Conservation (phyloP, 2,329 filamentous ascomycete genomes). For the Botrytis fabae region DNA sequence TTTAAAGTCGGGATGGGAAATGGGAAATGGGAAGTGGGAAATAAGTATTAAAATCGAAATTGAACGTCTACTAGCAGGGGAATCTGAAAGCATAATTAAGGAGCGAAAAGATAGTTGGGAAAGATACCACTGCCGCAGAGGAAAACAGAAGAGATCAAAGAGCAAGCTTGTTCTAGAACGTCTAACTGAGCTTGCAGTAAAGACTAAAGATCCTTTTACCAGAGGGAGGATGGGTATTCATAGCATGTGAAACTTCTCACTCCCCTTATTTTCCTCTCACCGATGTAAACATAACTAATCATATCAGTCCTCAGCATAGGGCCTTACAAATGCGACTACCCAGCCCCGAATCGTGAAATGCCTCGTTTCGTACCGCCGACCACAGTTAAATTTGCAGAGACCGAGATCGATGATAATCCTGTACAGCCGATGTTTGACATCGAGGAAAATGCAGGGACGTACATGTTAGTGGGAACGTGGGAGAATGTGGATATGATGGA, state of each 20-base stretch:
- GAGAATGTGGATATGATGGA: neutral
- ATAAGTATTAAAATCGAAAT: no score
- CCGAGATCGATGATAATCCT: neutral
- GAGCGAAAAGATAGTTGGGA: neutral
- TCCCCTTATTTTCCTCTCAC: neutral
- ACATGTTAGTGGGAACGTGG: neutral
- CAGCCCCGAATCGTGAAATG: neutral
- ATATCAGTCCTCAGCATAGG: neutral
- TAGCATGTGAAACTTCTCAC: neutral
- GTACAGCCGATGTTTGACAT: neutral
- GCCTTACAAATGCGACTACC: neutral
- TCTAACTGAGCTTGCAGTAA: neutral
- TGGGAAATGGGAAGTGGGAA: neutral
- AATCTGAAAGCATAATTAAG: neutral
- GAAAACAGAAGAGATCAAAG: neutral
- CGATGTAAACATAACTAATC: neutral
- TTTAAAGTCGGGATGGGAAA: neutral
- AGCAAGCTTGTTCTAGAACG: no score
- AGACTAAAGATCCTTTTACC: neutral
- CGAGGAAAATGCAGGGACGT: neutral
- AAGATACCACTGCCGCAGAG: neutral
- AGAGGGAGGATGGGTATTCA: neutral
- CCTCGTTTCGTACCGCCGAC: neutral
- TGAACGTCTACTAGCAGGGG: neutral
- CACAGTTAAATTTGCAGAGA: neutral